Conservation (phyloP, 2,329 filamentous ascomycete genomes). For the Penicillium fuscoglaucum region DNA sequence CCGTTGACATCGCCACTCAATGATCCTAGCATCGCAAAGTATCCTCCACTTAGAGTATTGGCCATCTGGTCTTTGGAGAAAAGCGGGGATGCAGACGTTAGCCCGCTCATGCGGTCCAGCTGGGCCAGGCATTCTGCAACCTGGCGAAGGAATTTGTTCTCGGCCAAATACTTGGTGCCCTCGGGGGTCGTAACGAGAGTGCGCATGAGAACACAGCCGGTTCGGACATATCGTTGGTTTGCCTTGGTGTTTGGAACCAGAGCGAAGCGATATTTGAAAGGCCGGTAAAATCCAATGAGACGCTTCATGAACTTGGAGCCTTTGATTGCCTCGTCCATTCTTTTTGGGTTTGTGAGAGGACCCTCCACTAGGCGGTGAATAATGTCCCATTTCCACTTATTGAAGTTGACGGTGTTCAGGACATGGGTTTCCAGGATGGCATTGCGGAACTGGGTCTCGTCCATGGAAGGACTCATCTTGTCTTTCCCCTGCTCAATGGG, state of each 20-base stretch:
- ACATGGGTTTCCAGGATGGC: constrained; percentile 74
- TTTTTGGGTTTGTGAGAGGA: constrained; percentile 83
- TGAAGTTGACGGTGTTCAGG: constrained; percentile 81
- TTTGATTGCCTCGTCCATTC: constrained; percentile 89
- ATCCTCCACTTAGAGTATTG: constrained; percentile 86
- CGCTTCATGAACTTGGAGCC: constrained; percentile 96
- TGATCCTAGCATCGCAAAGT: constrained; percentile 88
- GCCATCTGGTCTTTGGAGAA: constrained; percentile 83
- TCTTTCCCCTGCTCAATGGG: constrained; percentile 49
- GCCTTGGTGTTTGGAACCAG: constrained; percentile 86
- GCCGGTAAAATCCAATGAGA: constrained; percentile 89
- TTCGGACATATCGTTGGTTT: constrained; percentile 89
- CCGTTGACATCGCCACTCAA: constrained; percentile 81
- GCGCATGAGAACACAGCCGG: constrained; percentile 84
- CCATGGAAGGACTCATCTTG: constrained; percentile 62
- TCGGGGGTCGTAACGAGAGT: constrained; percentile 82
- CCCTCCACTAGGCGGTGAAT: constrained; percentile 90
- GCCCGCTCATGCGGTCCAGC: constrained; percentile 75
- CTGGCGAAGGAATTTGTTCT: constrained; percentile 91
- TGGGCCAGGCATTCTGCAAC: constrained; percentile 95
- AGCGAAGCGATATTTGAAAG: constrained; percentile 95
- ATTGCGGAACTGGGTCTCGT: constrained; percentile 63
- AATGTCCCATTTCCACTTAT: constrained; percentile 97
- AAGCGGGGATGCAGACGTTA: constrained; percentile 74
- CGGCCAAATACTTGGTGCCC: constrained; percentile 78